phyloP scores from a whole-genome alignment of 2,329 filamentous ascomycete genomes.

The Rhynchosporium graminicola region DNA sequence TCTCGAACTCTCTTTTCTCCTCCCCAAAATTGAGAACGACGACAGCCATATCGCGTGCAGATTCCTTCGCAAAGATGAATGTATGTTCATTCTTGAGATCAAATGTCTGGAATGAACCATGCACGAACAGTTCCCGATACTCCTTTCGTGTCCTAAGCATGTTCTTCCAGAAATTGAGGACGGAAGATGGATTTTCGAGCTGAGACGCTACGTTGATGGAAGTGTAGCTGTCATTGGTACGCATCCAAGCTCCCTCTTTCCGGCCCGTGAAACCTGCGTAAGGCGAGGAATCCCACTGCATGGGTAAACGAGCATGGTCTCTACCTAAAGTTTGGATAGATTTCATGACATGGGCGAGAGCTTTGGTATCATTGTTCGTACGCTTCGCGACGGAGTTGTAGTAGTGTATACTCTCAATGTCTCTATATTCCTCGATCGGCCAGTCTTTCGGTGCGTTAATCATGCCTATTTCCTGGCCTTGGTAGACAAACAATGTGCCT shows the following conservation, averaged over 20 bases:
- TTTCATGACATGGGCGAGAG: slow-evolving; percentile 49
- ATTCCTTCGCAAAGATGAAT: slow-evolving; percentile 49
- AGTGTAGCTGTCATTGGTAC: slow-evolving; percentile 54
- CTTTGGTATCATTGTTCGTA: slow-evolving; percentile 38
- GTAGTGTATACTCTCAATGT: slow-evolving; percentile 52
- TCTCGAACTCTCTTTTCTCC: slow-evolving; percentile 36
- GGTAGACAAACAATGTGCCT: slow-evolving; percentile 59
- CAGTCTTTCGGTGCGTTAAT: slow-evolving; percentile 56
- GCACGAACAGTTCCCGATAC: slow-evolving; percentile 61
- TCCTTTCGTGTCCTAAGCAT: slow-evolving; percentile 41
- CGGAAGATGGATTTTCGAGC: slow-evolving; percentile 27
- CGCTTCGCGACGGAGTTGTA: slow-evolving; percentile 48
- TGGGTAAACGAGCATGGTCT: slow-evolving; percentile 67
- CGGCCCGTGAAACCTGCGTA: slow-evolving; percentile 63
- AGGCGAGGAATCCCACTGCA: slow-evolving; percentile 61
- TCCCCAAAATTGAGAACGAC: slow-evolving; percentile 51
- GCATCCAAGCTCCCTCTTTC: slow-evolving; percentile 59
- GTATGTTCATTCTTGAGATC: slow-evolving; percentile 49
- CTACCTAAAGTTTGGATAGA: slow-evolving; percentile 48
- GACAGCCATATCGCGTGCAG: slow-evolving; percentile 40
- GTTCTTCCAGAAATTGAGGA: slow-evolving; percentile 39
- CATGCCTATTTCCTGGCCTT: slow-evolving; percentile 63
- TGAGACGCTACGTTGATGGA: slow-evolving; percentile 60
- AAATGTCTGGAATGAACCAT: slow-evolving; percentile 58
- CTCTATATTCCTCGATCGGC: slow-evolving; percentile 51